These are phyloP conservation scores for Lathyrus sativus DNA, from an alignment of 306 rosid species.

Conservation along the genomic window DNA sequence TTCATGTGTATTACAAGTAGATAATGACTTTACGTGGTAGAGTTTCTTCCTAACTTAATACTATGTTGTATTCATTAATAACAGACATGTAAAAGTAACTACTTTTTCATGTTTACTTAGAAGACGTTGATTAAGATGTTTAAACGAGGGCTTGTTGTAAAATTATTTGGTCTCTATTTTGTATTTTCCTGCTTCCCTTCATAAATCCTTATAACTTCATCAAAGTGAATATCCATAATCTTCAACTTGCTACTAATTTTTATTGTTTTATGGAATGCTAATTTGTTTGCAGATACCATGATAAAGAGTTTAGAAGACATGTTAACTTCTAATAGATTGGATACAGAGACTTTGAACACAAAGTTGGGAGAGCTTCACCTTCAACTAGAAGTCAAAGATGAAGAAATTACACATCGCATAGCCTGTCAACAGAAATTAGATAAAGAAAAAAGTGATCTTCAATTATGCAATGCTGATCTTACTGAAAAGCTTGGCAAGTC, in stretches of 20 bases:
- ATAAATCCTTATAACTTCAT: conserved; percentile 23
- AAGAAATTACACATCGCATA: conserved; percentile 54
- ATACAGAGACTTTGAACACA: conserved; percentile 62
- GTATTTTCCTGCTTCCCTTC: background rate
- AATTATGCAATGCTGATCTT: conserved; percentile 55
- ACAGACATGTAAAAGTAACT: conserved; percentile 22
- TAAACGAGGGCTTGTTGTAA: background rate
- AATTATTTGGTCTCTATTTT: conserved; percentile 6
- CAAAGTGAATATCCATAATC: conserved; percentile 18
- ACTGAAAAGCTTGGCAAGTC: conserved; percentile 55
- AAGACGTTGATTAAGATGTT: conserved; percentile 26
- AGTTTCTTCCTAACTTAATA: conserved; percentile 18
- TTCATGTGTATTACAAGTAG: background rate
- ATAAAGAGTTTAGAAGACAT: conserved; percentile 67
- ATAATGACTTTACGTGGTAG: background rate
- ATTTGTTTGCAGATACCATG: conserved; percentile 62
- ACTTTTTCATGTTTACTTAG: conserved; percentile 1
- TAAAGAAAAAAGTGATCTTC: conserved; percentile 63
- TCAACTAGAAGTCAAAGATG: conserved; percentile 65
- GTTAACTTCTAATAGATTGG: conserved; percentile 54
- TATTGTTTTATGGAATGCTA: conserved; percentile 27
- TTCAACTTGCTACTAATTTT: conserved; percentile 28
- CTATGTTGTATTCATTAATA: conserved; percentile 24
- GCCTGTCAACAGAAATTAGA: conserved; percentile 52
- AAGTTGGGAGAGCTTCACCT: conserved; percentile 59